Conservation (phyloP, 2,329 filamentous ascomycete species). For the Colletotrichum falcatum region DNA sequence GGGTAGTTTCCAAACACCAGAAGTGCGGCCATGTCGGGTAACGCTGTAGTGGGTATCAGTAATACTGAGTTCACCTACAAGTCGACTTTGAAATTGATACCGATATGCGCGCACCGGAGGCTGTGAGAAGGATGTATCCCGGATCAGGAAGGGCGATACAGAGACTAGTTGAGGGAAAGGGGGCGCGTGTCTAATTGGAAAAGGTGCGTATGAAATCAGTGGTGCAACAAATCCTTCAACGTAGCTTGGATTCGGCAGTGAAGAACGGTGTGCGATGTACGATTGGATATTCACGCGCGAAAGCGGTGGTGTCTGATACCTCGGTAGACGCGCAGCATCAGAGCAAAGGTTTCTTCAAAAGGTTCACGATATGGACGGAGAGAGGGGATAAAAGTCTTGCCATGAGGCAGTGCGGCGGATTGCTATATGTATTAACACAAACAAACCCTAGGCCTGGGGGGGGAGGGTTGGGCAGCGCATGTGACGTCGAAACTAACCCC, state of each 20-base stretch:
- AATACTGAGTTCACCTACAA: neutral
- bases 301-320: neutral
- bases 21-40: constrained; percentile 16
- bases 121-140: neutral
- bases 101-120: neutral
- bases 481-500: constrained; percentile 21
- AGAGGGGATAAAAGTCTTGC: too few relatives aligned
- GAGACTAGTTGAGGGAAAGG: too few relatives aligned
- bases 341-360: too few relatives aligned
- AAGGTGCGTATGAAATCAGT: neutral
- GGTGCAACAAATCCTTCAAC: neutral
- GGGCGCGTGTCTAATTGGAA: neutral
- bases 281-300: neutral
- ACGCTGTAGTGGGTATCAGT: neutral
- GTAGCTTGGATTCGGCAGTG: neutral
- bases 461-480: constrained; percentile 1
- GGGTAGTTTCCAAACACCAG: constrained; percentile 6
- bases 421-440: too few relatives aligned
- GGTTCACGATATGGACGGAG: neutral
- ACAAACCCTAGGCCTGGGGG: neutral
- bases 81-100: neutral
- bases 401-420: neutral
- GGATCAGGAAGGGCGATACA: too few relatives aligned
- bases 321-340: too few relatives aligned
- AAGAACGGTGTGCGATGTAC: neutral